Evolutionary conservation across 1,284 basidiomycete genomes (phyloP).

Genomic region (Dichomitus squalens): DNA sequence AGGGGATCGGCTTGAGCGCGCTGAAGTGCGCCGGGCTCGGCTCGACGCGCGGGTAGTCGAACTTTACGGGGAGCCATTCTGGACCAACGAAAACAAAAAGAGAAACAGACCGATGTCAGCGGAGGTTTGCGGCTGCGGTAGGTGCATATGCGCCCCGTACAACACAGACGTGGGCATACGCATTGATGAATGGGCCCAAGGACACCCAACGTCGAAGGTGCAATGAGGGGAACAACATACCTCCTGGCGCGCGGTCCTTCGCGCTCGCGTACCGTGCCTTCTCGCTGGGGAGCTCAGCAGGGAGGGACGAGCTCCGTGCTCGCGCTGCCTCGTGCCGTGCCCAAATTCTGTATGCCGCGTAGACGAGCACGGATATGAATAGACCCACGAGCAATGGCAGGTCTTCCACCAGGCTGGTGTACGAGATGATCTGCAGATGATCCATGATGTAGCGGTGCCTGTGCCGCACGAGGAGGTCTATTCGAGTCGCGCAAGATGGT

Average conservation of each 20-base stretch:
- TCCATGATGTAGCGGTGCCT: too few relatives aligned
- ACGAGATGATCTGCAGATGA: not conserved
- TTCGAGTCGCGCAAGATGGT: too few relatives aligned
- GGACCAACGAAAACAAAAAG: not conserved
- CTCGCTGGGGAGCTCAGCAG: not conserved
- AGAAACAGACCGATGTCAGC: too few relatives aligned
- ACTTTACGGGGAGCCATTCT: conserved; percentile 36
- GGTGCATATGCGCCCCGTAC: not conserved
- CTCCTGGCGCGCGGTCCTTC: conserved; percentile 16
- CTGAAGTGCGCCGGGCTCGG: conserved; percentile 41
- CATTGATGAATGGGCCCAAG: too few relatives aligned
- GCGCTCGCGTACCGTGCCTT: not conserved
- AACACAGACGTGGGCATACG: not conserved
- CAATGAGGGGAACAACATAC: not conserved
- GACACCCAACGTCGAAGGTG: not conserved
- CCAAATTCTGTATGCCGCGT: not conserved
- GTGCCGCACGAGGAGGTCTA: too few relatives aligned
- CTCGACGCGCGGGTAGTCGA: conserved; percentile 55
- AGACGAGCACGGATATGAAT: not conserved
- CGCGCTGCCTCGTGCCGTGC: not conserved
- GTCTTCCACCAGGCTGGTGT: conserved; percentile 4
- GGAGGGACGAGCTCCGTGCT: not conserved
- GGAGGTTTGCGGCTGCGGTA: too few relatives aligned
- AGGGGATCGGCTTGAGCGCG: conserved; percentile 56
- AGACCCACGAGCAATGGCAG: not conserved